Conservation (phyloP, 371 early-diverging fungal species). For the Choanephora cucurbitarum region DNA sequence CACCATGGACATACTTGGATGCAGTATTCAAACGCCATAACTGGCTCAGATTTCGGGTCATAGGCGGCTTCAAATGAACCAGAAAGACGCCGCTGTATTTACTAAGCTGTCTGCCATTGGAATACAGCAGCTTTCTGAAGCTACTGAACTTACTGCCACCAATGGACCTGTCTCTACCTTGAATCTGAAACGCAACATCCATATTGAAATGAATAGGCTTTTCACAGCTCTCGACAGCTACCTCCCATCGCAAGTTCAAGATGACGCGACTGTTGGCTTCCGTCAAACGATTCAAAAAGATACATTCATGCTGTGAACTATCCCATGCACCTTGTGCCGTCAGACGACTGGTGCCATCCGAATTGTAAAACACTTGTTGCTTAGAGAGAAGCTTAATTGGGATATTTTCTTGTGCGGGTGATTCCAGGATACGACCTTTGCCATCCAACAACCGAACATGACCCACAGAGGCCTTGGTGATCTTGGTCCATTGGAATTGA, state of each 20-base stretch:
- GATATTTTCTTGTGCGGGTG: constrained; percentile 55
- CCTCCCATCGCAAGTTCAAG: constrained; percentile 57
- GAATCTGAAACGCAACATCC: constrained; percentile 67
- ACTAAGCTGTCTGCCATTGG: constrained; percentile 33
- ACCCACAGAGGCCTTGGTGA: constrained; percentile 64
- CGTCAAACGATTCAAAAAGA: constrained; percentile 73
- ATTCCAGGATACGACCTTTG: constrained; percentile 62
- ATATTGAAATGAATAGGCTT: constrained; percentile 62
- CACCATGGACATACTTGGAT: constrained; percentile 82
- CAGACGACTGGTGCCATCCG: constrained; percentile 67
- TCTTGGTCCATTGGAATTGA: constrained; percentile 65
- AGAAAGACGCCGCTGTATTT: constrained; percentile 59
- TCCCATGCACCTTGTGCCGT: constrained; percentile 79
- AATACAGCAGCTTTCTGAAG: constrained; percentile 34
- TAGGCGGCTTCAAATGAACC: constrained; percentile 59
- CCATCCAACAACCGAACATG: constrained; percentile 66
- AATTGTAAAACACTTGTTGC: constrained; percentile 50
- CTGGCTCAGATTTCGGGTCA: constrained; percentile 59
- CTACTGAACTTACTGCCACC: constrained; percentile 35
- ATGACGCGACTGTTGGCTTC: constrained; percentile 59
- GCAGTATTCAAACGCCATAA: constrained; percentile 80
- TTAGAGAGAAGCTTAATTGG: constrained; percentile 52
- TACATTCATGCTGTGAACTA: constrained; percentile 76
- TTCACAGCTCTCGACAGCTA: constrained; percentile 61
- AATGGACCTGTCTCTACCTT: constrained; percentile 58